A percentile compares a stretch with the other conserved stretches of the same genome.
Evolutionary conservation across 169 alveolate species (phyloP).

Genomic region (Eimeria mitis): DNA sequence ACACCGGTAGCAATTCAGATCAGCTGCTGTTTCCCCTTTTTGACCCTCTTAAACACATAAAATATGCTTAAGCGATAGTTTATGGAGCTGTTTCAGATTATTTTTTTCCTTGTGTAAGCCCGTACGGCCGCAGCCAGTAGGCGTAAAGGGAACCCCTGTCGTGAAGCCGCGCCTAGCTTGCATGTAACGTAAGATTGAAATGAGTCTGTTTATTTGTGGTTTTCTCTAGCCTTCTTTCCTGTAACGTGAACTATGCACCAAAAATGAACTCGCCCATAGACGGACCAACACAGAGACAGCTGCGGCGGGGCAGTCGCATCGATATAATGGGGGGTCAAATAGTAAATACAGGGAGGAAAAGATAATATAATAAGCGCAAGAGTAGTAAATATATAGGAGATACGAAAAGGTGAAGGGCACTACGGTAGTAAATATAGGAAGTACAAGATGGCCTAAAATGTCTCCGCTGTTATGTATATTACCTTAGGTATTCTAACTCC

Average conservation of each 20-base stretch:
- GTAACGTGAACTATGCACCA: background rate
- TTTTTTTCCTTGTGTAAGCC: background rate
- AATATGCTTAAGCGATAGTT: background rate
- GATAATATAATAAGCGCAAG: background rate
- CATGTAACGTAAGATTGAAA: background rate
- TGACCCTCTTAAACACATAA: background rate
- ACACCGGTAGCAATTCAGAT: background rate
- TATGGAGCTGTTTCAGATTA: background rate
- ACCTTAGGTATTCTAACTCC: too few relatives aligned
- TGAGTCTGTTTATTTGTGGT: background rate
- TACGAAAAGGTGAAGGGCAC: too few relatives aligned
- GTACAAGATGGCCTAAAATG: too few relatives aligned
- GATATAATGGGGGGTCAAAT: background rate
- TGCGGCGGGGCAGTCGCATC: background rate
- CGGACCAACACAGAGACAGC: background rate
- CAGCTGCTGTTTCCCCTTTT: background rate
- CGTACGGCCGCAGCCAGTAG: background rate
- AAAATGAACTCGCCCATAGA: background rate
- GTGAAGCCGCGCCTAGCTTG: background rate
- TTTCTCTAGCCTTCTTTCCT: background rate
- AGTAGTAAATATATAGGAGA: background rate
- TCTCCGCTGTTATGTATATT: too few relatives aligned
- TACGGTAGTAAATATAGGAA: background rate
- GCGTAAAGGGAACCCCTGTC: background rate
- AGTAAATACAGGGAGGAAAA: too few relatives aligned